Evolutionary conservation across 176 grass and related monocot genomes (phyloP).

Genomic region (Aegilops umbellulata): DNA sequence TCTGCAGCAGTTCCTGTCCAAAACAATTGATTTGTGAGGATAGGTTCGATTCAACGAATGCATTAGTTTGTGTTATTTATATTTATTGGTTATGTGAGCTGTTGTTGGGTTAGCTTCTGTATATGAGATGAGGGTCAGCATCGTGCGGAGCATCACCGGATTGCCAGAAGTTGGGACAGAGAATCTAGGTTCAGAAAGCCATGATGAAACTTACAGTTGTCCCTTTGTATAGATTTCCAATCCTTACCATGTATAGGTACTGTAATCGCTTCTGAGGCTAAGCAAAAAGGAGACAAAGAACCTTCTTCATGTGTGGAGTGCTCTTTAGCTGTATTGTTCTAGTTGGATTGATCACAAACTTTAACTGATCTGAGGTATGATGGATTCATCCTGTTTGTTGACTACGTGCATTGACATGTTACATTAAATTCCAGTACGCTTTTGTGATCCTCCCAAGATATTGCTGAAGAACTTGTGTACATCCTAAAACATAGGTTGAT

Average conservation of each 20-base stretch:
- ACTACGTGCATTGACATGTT: neutral
- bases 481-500: neutral
- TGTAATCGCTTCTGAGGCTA: constrained; percentile 39
- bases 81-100: constrained; percentile 38
- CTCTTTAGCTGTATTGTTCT: constrained; percentile 20
- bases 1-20: constrained; percentile 60
- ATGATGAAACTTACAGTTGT: constrained; percentile 28
- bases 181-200: constrained; percentile 17
- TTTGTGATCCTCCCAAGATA: neutral
- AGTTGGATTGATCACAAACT: constrained; percentile 22
- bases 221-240: constrained; percentile 33
- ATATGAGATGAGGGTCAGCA: constrained; percentile 36
- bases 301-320: constrained; percentile 1
- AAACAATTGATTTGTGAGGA: constrained; percentile 51
- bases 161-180: neutral
- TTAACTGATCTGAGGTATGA: constrained; percentile 8
- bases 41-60: constrained; percentile 40
- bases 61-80: constrained; percentile 48
- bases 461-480: neutral
- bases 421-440: neutral
- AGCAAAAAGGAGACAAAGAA: constrained; percentile 29
- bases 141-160: constrained; percentile 29
- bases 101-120: constrained; percentile 44
- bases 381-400: neutral
- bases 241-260: constrained; percentile 44